Conservation (phyloP, 176 grass and related monocot species). For the Oryza australiensis region DNA sequence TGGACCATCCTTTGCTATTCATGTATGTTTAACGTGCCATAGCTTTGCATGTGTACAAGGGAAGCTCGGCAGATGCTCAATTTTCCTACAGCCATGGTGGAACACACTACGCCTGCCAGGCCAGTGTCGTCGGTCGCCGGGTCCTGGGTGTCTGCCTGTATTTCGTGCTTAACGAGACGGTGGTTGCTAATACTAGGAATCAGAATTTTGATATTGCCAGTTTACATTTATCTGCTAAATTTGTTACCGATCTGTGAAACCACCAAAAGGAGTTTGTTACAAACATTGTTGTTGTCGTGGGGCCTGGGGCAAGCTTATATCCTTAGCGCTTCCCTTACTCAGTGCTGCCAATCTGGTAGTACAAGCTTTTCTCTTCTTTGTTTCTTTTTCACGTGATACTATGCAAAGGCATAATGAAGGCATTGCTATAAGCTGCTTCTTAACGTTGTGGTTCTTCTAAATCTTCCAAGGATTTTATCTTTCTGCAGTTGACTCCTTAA, state of each 20-base stretch:
- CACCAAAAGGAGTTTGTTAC: background rate
- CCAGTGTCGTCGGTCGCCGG: background rate
- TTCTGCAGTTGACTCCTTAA: background rate
- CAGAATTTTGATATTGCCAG: background rate
- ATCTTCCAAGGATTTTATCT: background rate
- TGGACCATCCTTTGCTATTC: conserved; percentile 5
- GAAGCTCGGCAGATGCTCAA: no score
- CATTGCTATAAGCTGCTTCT: background rate
- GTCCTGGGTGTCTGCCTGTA: background rate
- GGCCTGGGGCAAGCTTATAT: background rate
- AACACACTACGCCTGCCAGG: no score
- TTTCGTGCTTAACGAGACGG: background rate
- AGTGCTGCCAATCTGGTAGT: background rate
- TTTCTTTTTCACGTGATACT: background rate
- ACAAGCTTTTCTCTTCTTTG: background rate
- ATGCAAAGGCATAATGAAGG: background rate
- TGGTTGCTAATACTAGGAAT: background rate
- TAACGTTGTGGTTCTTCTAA: background rate
- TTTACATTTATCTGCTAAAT: background rate
- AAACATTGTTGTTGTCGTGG: background rate
- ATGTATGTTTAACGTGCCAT: conserved; percentile 24
- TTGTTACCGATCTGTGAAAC: background rate
- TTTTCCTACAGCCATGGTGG: no score
- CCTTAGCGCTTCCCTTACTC: background rate
- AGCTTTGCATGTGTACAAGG: background rate